Evolutionary conservation across 225 moss, liverwort and hornwort genomes (phyloP).

Genomic region (Pseudisothecium myosuroides): DNA sequence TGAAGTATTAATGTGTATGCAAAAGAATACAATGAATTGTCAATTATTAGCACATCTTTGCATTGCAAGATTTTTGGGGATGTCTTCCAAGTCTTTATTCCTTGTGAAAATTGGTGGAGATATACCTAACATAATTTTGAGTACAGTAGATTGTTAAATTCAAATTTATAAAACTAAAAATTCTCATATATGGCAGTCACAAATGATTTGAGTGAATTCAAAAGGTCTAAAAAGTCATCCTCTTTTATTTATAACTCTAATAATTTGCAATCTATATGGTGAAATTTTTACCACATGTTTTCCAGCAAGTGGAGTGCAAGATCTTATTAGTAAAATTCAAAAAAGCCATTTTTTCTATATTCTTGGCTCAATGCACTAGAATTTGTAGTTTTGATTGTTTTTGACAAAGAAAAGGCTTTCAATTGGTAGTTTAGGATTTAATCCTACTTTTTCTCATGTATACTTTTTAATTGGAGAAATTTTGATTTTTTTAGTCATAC

Average conservation of each 20-base stretch:
- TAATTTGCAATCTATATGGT: background rate
- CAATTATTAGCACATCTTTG: background rate
- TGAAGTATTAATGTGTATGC: background rate
- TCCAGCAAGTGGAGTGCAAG: background rate
- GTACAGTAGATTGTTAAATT: background rate
- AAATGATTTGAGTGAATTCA: background rate
- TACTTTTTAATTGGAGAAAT: background rate
- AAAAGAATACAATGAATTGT: background rate
- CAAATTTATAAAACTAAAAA: background rate
- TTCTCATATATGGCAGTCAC: accelerated
- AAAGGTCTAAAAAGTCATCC: background rate
- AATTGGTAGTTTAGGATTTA: background rate
- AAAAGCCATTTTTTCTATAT: background rate
- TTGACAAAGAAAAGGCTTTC: background rate
- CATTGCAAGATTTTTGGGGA: background rate
- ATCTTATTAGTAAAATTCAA: background rate
- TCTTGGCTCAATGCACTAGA: background rate
- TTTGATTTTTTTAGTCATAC: background rate
- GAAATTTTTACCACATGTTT: background rate
- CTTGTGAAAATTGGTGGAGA: background rate
- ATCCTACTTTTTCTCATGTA: background rate
- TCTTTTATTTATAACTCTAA: background rate
- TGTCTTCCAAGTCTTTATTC: background rate
- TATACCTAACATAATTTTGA: background rate
- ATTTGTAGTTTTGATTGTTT: background rate